Evolutionary conservation across 192 early-diverging fungal species (phyloP), one percentile per base, ranked within the genome.

Genomic region (Umbelopsis sp.): DNA sequence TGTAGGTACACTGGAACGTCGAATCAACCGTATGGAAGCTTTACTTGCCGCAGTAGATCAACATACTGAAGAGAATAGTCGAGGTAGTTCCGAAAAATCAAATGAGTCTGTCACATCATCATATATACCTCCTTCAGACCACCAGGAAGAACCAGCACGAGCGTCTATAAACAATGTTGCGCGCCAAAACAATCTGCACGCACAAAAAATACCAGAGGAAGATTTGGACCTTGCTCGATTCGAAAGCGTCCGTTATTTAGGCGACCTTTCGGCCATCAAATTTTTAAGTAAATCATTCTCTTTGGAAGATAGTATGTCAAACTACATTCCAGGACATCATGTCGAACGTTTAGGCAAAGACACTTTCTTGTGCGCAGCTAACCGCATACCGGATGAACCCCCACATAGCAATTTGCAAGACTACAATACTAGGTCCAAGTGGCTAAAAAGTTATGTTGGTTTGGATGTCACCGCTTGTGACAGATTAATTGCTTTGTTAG

Each of bases 191-290:
- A 61, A 61, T 18, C 55, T 61, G 37, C 55, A 16, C 15, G 13
- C 55, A 7, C 21, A 61, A 35, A 61, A 61, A 6, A 61, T 61
- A 61, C 55, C 55, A 35, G 55, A 61, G 55, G 55, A 61, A 35
- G 55, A 61, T 61, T 30, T 61, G 16, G 55, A 61, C 18, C 55
- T 61, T 61, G 55, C 55, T 35, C 13, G 55, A 61, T 61, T 61
- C 13, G 55, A 61, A 61, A 61, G 55, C 30, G 55, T 61, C 30
- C 55, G 55, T 12, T 61, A 35, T 25, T 61, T 61, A 25, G 55
- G 55, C 4, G 55, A 61, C 25, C 23, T 61, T 35, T 61, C 55
- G 4, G 55, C 27, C 21, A 33, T 61, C 30, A 61, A 61, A 35
- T 61, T 61, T 13, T 18, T 61, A 25, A 61, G 55, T 25, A 61